Conservation (phyloP, 495 filamentous ascomycete species). For the Neurospora sp. region DNA sequence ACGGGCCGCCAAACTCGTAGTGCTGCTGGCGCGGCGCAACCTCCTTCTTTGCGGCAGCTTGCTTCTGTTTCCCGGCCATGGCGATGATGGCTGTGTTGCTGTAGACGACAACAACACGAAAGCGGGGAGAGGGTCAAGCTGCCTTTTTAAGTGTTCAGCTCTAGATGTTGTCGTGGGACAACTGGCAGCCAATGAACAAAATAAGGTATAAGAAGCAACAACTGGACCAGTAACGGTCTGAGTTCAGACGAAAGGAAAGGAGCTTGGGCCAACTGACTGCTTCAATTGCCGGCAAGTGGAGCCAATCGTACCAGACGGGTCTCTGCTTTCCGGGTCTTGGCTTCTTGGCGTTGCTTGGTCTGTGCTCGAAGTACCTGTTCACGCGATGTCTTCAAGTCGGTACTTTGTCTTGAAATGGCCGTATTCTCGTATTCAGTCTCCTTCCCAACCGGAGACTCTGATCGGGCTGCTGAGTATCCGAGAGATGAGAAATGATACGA, state of each 20-base stretch:
- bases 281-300: not conserved
- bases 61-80: slow-evolving; percentile 19
- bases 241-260: not conserved
- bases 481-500: not conserved
- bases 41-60: not conserved
- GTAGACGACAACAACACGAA: not conserved
- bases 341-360: not conserved
- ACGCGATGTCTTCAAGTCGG: not conserved
- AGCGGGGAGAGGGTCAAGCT: not conserved
- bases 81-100: slow-evolving; percentile 1
- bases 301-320: not conserved
- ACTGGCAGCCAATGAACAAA: not conserved
- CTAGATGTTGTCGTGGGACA: not conserved
- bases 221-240: not conserved
- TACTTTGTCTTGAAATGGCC: not conserved
- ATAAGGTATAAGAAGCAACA: not conserved
- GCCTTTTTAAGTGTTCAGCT: not conserved
- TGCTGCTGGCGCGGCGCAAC: slow-evolving; percentile 21
- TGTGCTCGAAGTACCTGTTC: not conserved
- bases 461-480: not conserved
- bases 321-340: not conserved
- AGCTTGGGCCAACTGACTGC: not conserved
- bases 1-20: slow-evolving; percentile 88
- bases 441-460: not conserved
- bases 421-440: not conserved